Evolutionary conservation across 1,284 basidiomycete genomes (phyloP).

Genomic region (Cutaneotrichosporon sp.): DNA sequence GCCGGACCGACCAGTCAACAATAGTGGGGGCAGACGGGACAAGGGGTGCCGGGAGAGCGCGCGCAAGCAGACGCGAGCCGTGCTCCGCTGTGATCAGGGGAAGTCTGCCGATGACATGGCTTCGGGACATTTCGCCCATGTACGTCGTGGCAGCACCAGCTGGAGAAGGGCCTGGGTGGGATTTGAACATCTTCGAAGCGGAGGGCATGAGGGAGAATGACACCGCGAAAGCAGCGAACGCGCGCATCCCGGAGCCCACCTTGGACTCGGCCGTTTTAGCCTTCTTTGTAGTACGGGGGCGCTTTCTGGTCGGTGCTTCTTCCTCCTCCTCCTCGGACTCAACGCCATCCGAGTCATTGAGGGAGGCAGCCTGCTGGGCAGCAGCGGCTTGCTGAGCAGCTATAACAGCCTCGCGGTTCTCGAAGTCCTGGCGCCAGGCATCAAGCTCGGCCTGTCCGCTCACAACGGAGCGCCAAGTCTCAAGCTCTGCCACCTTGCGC

Average conservation of each 20-base stretch:
- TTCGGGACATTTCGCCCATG: constrained; percentile 14
- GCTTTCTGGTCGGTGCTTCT: constrained; percentile 20
- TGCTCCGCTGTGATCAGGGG: constrained; percentile 45
- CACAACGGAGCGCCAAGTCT: constrained; percentile 31
- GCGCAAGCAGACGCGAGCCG: constrained; percentile 30
- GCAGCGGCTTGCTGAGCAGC: constrained; percentile 23
- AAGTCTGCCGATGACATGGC: constrained; percentile 33
- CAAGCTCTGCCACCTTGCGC: constrained; percentile 36
- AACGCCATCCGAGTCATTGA: constrained; percentile 26
- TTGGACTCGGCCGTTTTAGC: constrained; percentile 13
- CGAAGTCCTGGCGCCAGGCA: constrained; percentile 37
- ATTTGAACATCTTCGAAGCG: constrained; percentile 25
- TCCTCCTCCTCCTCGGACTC: constrained; percentile 32
- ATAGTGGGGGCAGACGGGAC: constrained; percentile 29
- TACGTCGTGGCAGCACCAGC: neutral
- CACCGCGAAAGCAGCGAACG: constrained; percentile 44
- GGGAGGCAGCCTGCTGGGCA: constrained; percentile 16
- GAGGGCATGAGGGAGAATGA: constrained; percentile 42
- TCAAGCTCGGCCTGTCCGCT: constrained; percentile 32
- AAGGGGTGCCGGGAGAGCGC: constrained; percentile 27
- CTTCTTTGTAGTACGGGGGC: constrained; percentile 19
- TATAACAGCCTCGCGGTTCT: constrained; percentile 27
- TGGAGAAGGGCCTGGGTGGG: constrained; percentile 4
- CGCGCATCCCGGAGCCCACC: constrained; percentile 22
- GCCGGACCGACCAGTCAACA: constrained; percentile 39